Evolutionary conservation across 306 rosid genomes (phyloP), one percentile per base, ranked within the genome.

Genomic region (Gynostemma pentaphyllum): DNA sequence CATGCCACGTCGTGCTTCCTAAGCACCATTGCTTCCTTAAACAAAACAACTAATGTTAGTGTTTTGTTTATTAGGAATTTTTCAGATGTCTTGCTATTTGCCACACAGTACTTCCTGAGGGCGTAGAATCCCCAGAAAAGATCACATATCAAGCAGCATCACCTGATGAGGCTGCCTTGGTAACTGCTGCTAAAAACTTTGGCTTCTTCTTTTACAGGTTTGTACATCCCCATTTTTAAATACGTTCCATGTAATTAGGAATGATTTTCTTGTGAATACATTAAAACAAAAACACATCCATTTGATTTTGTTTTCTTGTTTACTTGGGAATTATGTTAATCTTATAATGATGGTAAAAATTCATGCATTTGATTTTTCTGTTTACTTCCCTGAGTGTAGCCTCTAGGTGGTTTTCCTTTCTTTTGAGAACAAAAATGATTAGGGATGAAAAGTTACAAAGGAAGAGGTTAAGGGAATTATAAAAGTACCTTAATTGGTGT

Each of bases 121-220:
- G 97, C n/a, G 87, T 82, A 1, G 89, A 84, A 68, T 76, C 95
- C 70, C 86, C 91, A 4, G 95, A 89, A 72, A 86, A 82, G 82
- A 83, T 86, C 55, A 82, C 68, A 60, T 89, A 89, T 78, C 97
- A 89, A 72, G 97, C 95, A 70, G 95, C 97, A 59, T 89, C 97
- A 71, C 97, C 97, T 11, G 97, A 89, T 72, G 97, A 89, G 83
- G 71, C 87, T 76, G 87, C 87, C 36, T 76, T 82, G 78, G 87
- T 79, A 44, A 76, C 78, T 70, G 87, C 87, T 66, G 99, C 99
- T 28, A 92, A 92, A 69, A 71, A 92, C 88, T 88, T 92, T 48
- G 96, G 98, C 70, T 92, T 92, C 82, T 92, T 92, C 85, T 92
- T 92, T 71, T 86, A 86, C 94, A 88, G 98, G 98, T 92, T 79